Evolutionary conservation across 352 stramenopile genomes (phyloP).

Genomic region (Pythium sukuiense): DNA sequence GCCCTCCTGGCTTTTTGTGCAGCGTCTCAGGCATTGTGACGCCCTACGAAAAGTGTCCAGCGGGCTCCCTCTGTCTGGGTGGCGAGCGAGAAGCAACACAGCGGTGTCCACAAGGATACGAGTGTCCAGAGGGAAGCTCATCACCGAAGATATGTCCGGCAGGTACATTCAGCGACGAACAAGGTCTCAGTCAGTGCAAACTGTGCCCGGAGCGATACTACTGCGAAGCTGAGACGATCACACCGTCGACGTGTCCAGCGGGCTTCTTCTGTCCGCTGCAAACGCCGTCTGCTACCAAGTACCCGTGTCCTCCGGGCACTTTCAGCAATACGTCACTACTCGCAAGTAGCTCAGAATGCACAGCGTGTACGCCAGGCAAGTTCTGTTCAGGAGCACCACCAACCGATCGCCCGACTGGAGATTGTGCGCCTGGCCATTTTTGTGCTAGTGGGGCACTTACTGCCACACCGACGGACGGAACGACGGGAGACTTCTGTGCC

Average conservation of each 20-base stretch:
- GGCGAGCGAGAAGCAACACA: slow-evolving; percentile 53
- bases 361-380: slow-evolving; percentile 57
- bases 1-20: slow-evolving; percentile 62
- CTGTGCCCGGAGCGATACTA: slow-evolving; percentile 74
- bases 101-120: slow-evolving; percentile 63
- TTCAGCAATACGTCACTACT: slow-evolving; percentile 55
- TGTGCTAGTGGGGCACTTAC: slow-evolving; percentile 52
- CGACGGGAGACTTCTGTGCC: slow-evolving; percentile 50
- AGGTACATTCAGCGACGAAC: slow-evolving; percentile 66
- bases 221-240: slow-evolving; percentile 47
- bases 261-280: slow-evolving; percentile 79
- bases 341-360: slow-evolving; percentile 43
- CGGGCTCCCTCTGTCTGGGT: slow-evolving; percentile 61
- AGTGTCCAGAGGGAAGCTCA: slow-evolving; percentile 68
- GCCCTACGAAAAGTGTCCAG: slow-evolving; percentile 49
- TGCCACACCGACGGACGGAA: slow-evolving; percentile 38
- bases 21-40: slow-evolving; percentile 47
- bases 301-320: slow-evolving; percentile 56
- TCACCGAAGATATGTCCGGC: slow-evolving; percentile 54
- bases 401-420: slow-evolving; percentile 51
- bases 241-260: slow-evolving; percentile 49
- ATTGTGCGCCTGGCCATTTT: slow-evolving; percentile 67
- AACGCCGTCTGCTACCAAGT: slow-evolving; percentile 47
- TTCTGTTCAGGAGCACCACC: slow-evolving; percentile 74
- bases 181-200: slow-evolving; percentile 58